phyloP scores from a whole-genome alignment of 352 stramenopile species.

The Plasmopara viticola region DNA sequence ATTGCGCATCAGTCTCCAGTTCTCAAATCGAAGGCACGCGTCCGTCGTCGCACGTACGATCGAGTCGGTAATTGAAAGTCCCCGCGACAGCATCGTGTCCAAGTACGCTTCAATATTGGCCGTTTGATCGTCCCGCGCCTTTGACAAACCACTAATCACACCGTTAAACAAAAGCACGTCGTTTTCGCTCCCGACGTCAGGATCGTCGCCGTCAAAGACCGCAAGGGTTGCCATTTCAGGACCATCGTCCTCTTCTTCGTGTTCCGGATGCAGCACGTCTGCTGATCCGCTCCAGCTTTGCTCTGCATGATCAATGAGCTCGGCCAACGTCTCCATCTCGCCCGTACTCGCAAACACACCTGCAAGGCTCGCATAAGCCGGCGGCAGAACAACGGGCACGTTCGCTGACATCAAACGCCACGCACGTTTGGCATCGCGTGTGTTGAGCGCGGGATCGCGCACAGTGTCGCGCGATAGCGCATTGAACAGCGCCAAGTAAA shows the following conservation, averaged over 20 bases:
- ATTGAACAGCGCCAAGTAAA: slow-evolving; percentile 80
- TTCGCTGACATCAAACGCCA: slow-evolving; percentile 71
- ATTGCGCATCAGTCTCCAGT: slow-evolving; percentile 46
- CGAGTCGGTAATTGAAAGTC: slow-evolving; percentile 63
- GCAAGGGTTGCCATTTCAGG: slow-evolving; percentile 12
- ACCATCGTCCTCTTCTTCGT: slow-evolving; percentile 23
- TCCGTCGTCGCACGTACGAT: slow-evolving; percentile 69
- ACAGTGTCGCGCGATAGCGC: slow-evolving; percentile 64
- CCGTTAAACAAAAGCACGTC: slow-evolving; percentile 65
- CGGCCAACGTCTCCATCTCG: slow-evolving; percentile 58
- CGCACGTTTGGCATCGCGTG: slow-evolving; percentile 57
- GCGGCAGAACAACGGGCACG: slow-evolving; percentile 56
- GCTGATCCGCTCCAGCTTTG: slow-evolving; percentile 21
- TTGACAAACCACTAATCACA: slow-evolving; percentile 74
- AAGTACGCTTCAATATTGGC: slow-evolving; percentile 58
- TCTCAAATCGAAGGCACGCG: slow-evolving; percentile 56
- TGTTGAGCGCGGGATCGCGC: slow-evolving; percentile 61
- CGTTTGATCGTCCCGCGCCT: slow-evolving; percentile 65
- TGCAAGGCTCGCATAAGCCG: slow-evolving; percentile 76
- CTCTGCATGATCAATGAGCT: slow-evolving; percentile 55
- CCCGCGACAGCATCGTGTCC: slow-evolving; percentile 37
- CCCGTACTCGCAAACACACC: slow-evolving; percentile 73
- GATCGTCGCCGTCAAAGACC: slow-evolving; percentile 22
- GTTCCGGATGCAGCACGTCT: slow-evolving; percentile 15
- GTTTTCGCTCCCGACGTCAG: slow-evolving; percentile 21